Percentiles rank a stretch among this genome's conserved stretches.
Conservation (phyloP, 2,329 filamentous ascomycete genomes). For the Cladophialophora bantiana region DNA sequence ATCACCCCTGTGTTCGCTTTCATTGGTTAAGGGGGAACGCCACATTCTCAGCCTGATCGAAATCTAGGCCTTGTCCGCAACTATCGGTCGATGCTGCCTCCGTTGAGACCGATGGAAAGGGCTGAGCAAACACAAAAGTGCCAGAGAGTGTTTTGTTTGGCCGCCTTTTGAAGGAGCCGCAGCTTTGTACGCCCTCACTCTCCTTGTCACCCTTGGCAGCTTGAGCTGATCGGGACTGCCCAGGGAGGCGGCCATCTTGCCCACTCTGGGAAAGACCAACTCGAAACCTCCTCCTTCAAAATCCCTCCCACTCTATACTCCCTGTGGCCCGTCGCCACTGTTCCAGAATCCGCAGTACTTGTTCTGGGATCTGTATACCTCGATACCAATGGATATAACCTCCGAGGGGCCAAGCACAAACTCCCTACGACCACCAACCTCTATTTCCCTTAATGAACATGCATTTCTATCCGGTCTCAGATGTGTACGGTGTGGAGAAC, state of each 20-base stretch:
- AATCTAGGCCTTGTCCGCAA: not conserved
- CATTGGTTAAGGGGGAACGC: constrained; percentile 1
- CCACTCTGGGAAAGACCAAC: no score
- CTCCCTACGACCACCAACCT: not conserved
- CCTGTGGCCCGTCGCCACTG: not conserved
- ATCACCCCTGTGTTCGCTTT: not conserved
- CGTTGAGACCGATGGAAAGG: not conserved
- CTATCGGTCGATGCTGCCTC: not conserved
- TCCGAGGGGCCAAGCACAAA: not conserved
- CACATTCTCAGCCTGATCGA: constrained; percentile 13
- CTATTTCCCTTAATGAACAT: not conserved
- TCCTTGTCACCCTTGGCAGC: no score
- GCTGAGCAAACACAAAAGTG: not conserved
- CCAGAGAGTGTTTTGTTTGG: not conserved
- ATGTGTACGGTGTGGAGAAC: constrained; percentile 5
- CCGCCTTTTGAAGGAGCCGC: not conserved
- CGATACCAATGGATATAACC: not conserved
- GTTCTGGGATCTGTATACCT: not conserved
- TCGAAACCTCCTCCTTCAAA: no score
- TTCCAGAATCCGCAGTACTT: not conserved
- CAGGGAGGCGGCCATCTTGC: no score
- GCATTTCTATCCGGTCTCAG: constrained; percentile 4
- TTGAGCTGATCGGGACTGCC: no score
- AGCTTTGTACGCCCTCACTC: no score
- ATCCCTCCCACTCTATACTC: no score